Conservation (phyloP, 208 protist species). For the Crithidia mellificae region DNA sequence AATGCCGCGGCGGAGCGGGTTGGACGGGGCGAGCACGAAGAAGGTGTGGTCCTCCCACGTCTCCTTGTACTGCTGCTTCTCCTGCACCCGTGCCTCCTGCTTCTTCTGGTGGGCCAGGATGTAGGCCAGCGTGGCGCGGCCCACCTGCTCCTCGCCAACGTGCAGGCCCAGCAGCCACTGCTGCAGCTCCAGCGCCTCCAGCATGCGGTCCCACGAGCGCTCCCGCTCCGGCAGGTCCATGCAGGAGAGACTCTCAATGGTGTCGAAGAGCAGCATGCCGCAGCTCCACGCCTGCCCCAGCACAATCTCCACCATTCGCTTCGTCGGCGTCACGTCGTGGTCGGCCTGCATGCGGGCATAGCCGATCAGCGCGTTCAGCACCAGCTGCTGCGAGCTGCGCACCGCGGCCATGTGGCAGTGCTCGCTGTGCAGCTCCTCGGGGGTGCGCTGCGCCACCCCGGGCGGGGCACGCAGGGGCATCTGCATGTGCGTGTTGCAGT, state of each 20-base stretch:
- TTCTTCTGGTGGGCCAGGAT: constrained; percentile 76
- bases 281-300: constrained; percentile 89
- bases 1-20: constrained; percentile 52
- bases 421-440: constrained; percentile 81
- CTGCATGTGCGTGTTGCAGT: constrained; percentile 88
- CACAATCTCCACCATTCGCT: constrained; percentile 76
- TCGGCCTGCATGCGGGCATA: constrained; percentile 79
- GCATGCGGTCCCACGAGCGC: constrained; percentile 72
- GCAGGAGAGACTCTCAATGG: constrained; percentile 82
- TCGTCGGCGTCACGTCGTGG: constrained; percentile 58
- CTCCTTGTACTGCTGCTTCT: constrained; percentile 40
- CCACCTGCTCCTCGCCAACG: constrained; percentile 90
- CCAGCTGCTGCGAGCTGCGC: constrained; percentile 76
- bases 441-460: constrained; percentile 65
- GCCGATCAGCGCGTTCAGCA: constrained; percentile 79
- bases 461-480: constrained; percentile 75
- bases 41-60: constrained; percentile 77
- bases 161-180: constrained; percentile 87
- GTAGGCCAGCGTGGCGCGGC: constrained; percentile 87
- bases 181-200: constrained; percentile 82
- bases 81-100: constrained; percentile 44
- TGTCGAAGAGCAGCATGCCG: constrained; percentile 90
- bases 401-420: constrained; percentile 89
- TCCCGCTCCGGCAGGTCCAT: constrained; percentile 63
- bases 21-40: constrained; percentile 60